Evolutionary conservation across 805 yeast genomes (phyloP), one percentile per base, ranked within the genome.

Genomic region (Metschnikowia noctiluminum): DNA sequence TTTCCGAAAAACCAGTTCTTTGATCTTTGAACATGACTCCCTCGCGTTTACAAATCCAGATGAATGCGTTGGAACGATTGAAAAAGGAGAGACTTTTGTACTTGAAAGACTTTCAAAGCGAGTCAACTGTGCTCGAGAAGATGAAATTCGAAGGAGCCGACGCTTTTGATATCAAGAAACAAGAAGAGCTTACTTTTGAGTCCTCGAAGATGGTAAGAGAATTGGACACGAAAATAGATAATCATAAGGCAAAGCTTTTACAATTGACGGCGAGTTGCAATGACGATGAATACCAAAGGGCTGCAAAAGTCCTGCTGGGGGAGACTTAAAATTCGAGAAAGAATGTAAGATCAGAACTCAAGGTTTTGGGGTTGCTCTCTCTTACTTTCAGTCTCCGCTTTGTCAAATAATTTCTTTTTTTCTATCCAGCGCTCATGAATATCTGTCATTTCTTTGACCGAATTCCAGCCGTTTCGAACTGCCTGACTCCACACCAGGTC

Each of bases 401-500:
- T 76, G 55, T 94, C 99, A 65, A 88, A 90, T 43, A 71, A 72
- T 28, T 79, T 85, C 63, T 91, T 94, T 55, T 84, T 76, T 49
- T 89, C 97, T 10, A 94, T 79, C 99, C 99, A 94, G 51, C 99
- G 76, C 56, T 94, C 99, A 57, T 94, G 99, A 5, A 89, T 80
- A 63, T 91, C 97, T 7, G 81, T 70, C 13, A 78, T 79, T 41
- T 71, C 68, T 31, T 49, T 56, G 5, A 73, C 81, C 39, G 76
- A 64, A 40, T 74, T 66, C 10, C 87, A 82, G 36, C 91, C 84
- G 45, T 87, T 89, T 54, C 98, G 76, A 0, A 92, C 79, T 0
- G 97, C 96, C 58, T 92, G 96, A n/a, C 90, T 87, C 99, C 99
- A 94, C 1, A 94, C 82, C 0, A 92, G 81, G 62, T 94, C 99